These are phyloP conservation scores for Papilionanthe hybrid DNA, from an alignment of 116 monocot genomes.

Conservation along the genomic window DNA sequence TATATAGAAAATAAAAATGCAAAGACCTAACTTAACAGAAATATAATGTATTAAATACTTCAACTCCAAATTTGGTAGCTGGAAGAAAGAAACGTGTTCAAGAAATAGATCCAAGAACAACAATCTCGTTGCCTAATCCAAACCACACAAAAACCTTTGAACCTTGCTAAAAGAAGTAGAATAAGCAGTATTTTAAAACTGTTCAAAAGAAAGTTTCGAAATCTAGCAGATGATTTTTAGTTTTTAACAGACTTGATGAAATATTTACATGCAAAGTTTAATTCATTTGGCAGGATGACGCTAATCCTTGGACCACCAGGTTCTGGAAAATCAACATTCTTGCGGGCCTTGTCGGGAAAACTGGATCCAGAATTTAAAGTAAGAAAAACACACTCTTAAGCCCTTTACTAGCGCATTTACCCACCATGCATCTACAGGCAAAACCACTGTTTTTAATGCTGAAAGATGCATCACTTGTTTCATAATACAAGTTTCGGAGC, in stretches of 20 bases:
- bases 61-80: not conserved
- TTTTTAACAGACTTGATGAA: not conserved
- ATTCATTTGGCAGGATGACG: conserved; percentile 44
- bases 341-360: conserved; percentile 51
- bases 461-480: not conserved
- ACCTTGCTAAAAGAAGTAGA: not conserved
- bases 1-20: not conserved
- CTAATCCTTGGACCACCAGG: conserved; percentile 62
- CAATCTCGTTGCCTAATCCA: not conserved
- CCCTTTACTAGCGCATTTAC: not conserved
- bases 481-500: not conserved
- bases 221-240: not conserved
- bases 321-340: conserved; percentile 71
- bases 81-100: not conserved
- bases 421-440: not conserved
- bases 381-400: not conserved
- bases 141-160: not conserved
- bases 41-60: not conserved
- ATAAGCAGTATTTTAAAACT: not conserved
- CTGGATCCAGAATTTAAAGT: conserved; percentile 41
- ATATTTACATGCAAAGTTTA: not conserved
- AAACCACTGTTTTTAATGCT: not conserved
- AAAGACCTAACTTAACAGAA: not conserved
- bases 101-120: not conserved
- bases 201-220: not conserved